These are phyloP conservation scores for Xylariaceae sp. DNA, from an alignment of 2,329 filamentous ascomycete species.

Conservation along the genomic window DNA sequence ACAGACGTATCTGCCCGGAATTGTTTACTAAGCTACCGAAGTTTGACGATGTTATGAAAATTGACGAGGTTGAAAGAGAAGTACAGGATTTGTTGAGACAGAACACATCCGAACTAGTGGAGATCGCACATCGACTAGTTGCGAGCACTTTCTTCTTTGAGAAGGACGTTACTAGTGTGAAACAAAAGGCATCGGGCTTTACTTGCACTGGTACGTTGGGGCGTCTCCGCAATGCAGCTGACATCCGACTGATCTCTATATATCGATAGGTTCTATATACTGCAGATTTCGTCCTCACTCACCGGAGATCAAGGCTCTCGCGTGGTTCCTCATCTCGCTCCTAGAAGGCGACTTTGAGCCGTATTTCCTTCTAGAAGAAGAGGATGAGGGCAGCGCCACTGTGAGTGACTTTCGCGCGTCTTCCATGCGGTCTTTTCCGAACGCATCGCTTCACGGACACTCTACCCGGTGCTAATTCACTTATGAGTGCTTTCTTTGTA, in stretches of 20 bases:
- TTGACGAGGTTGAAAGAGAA: conserved; percentile 28
- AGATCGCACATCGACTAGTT: conserved; percentile 31
- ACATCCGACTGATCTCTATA: neutral
- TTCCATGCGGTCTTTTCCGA: neutral
- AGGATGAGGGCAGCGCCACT: conserved; percentile 10
- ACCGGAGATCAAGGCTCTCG: conserved; percentile 29
- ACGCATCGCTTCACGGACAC: neutral
- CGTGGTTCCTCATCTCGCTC: conserved; percentile 31
- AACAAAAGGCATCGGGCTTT: conserved; percentile 27
- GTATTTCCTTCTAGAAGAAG: conserved; percentile 31
- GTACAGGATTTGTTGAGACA: conserved; percentile 25
- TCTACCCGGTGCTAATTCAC: neutral
- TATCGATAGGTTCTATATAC: conserved; percentile 26
- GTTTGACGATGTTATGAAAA: conserved; percentile 29
- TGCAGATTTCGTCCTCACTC: conserved; percentile 30
- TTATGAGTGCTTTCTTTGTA: neutral
- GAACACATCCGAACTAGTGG: conserved; percentile 24
- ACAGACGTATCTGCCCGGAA: conserved; percentile 32
- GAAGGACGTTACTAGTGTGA: conserved; percentile 28
- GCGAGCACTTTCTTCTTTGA: conserved; percentile 35
- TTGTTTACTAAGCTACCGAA: conserved; percentile 27
- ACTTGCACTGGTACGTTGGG: conserved; percentile 29
- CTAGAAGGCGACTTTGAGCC: conserved; percentile 33
- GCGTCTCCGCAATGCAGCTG: neutral
- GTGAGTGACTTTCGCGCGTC: conserved; percentile 1